Evolutionary conservation across 129 eudicot genomes (phyloP).

Genomic region (Centaurea solstitialis): DNA sequence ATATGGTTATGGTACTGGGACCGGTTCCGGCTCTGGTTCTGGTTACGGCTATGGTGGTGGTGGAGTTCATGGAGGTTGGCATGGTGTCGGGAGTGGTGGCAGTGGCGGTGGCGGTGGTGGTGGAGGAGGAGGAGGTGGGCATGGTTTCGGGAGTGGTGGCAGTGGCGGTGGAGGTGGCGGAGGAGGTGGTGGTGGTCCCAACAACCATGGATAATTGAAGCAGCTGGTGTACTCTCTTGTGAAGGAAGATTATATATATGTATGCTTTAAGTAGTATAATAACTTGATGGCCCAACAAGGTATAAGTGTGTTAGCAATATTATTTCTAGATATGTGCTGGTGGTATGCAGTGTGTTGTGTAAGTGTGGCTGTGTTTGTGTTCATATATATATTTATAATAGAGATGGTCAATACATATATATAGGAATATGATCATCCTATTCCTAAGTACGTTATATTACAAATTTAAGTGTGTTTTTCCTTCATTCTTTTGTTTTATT

Average conservation of each 20-base stretch:
- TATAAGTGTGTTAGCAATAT: constrained; percentile 10
- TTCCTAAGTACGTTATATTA: constrained; percentile 12
- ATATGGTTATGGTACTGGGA: constrained; percentile 65
- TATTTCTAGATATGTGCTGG: not conserved
- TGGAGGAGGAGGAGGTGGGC: constrained; percentile 58
- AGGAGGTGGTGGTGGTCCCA: constrained; percentile 4
- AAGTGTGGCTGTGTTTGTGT: constrained; percentile 19
- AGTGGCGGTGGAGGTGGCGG: constrained; percentile 11
- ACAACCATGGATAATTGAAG: constrained; percentile 25
- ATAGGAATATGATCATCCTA: constrained; percentile 18
- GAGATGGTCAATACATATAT: constrained; percentile 20
- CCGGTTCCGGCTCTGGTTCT: constrained; percentile 63
- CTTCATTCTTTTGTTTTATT: not conserved
- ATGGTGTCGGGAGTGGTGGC: constrained; percentile 43
- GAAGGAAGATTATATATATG: not conserved
- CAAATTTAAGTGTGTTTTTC: constrained; percentile 5
- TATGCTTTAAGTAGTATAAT: constrained; percentile 12
- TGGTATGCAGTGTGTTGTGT: not conserved
- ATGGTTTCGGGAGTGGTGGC: constrained; percentile 43
- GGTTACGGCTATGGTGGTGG: constrained; percentile 61
- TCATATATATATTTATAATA: constrained; percentile 8
- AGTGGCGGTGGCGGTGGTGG: constrained; percentile 33
- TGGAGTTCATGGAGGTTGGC: constrained; percentile 56
- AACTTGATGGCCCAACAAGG: constrained; percentile 19
- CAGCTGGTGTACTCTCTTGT: not conserved